A percentile compares a stretch with the other conserved stretches of the same genome.
Evolutionary conservation across 768 basidiomycete genomes (phyloP).

Genomic region (Boletus reticuloceps): DNA sequence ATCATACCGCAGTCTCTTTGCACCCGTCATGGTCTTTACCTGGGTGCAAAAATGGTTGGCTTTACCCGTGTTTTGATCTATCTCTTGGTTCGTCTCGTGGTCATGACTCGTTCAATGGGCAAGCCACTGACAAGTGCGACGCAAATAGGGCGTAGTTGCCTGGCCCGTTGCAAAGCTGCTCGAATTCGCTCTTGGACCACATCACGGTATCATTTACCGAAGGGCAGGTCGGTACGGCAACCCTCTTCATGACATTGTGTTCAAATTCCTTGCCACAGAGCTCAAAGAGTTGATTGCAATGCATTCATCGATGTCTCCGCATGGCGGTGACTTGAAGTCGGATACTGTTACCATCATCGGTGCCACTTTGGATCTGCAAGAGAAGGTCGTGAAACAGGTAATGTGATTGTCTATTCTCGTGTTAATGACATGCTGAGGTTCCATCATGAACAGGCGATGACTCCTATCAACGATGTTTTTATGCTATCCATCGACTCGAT

Average conservation of each 20-base stretch:
- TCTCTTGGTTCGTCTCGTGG: conserved; percentile 45
- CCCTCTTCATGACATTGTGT: background rate
- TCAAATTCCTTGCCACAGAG: conserved; percentile 38
- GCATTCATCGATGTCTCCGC: conserved; percentile 69
- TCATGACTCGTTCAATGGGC: background rate
- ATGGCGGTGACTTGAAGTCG: conserved; percentile 81
- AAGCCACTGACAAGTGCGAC: background rate
- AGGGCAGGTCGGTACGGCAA: conserved; percentile 47
- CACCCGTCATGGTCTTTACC: conserved; percentile 83
- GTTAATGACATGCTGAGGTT: background rate
- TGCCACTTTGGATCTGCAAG: conserved; percentile 84
- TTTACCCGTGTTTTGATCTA: conserved; percentile 68
- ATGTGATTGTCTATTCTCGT: background rate
- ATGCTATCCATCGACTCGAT: conserved; percentile 86
- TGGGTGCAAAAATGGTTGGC: conserved; percentile 84
- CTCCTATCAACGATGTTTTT: conserved; percentile 74
- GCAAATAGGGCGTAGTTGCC: conserved; percentile 59
- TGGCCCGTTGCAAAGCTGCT: conserved; percentile 88
- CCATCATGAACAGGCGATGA: conserved; percentile 59
- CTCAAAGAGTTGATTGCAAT: conserved; percentile 89
- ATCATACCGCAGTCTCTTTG: conserved; percentile 94
- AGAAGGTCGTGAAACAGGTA: conserved; percentile 75
- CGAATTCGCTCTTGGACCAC: conserved; percentile 72
- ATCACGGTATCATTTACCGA: conserved; percentile 91
- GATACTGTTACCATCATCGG: conserved; percentile 92